Conservation (phyloP, 2,329 filamentous ascomycete genomes). For the Lasiodiplodia citricola region DNA sequence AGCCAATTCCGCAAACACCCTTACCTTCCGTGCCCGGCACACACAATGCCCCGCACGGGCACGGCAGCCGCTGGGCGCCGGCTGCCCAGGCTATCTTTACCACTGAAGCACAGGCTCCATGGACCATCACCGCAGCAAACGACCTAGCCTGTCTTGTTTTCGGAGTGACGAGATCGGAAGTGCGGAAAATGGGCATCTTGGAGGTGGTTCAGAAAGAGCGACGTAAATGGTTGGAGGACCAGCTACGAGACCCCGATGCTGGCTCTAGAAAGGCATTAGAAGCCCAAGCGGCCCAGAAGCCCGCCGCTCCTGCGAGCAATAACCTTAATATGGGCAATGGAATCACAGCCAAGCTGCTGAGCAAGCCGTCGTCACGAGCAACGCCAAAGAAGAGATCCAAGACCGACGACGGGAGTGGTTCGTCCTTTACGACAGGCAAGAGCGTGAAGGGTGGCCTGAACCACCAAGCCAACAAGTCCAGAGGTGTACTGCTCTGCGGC, state of each 20-base stretch:
- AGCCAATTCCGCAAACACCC: constrained; percentile 37
- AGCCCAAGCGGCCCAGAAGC: constrained; percentile 43
- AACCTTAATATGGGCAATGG: constrained; percentile 73
- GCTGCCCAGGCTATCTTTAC: constrained; percentile 97
- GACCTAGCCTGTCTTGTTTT: constrained; percentile 97
- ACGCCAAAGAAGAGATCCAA: constrained; percentile 65
- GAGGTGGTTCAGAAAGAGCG: constrained; percentile 93
- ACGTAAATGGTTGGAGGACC: constrained; percentile 86
- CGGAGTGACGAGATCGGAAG: constrained; percentile 95
- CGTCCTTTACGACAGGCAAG: constrained; percentile 49
- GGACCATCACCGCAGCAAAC: constrained; percentile 96
- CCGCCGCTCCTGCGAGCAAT: constrained; percentile 31
- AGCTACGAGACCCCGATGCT: constrained; percentile 69
- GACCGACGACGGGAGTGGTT: constrained; percentile 64
- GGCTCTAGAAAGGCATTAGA: constrained; percentile 45
- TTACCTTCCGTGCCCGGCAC: constrained; percentile 41
- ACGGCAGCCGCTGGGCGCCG: constrained; percentile 87
- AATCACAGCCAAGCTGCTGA: constrained; percentile 86
- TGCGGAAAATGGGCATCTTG: constrained; percentile 91
- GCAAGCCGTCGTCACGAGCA: constrained; percentile 72
- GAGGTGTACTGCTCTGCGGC: constrained; percentile 89
- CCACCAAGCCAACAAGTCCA: constrained; percentile 75
- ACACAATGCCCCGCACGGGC: constrained; percentile 68
- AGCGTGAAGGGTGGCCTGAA: constrained; percentile 64
- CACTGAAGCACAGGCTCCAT: constrained; percentile 87